Evolutionary conservation across 805 yeast genomes (phyloP), one percentile per base, ranked within the genome.

Genomic region (Suhomyces kilbournensis): DNA sequence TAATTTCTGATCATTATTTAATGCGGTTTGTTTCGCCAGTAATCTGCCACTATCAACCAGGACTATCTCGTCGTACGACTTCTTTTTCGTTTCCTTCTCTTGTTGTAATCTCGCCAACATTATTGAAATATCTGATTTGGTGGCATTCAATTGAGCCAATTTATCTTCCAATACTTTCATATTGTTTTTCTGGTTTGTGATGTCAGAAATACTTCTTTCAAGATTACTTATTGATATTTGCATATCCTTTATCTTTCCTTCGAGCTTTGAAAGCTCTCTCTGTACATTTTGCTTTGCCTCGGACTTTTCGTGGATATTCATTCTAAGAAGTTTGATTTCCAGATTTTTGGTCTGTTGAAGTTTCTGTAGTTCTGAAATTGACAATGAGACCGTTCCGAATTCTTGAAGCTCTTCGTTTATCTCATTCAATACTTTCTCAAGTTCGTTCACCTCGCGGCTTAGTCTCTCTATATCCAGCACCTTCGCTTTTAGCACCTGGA

Each of bases 171-270:
- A 62, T 15, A 74, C 80, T 2, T 60, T 59, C 6, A 82, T 68
- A 3, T 73, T 60, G 22, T 61, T 69, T 50, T 70, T 67, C 49
- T 80, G 60, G 49, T 70, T 74, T 19, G 68, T 68, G 34, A 76
- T 71, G 52, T 83, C 86, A 45, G 75, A 63, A 28, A 82, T 68
- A 4, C 82, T 68, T 46, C 71, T 74, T 59, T 85, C 88, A 51
- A 82, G 63, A 44, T 78, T 75, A 56, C 82, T 80, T 23, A 88
- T 78, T 2, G 62, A 59, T 44, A 86, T 64, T 58, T 75, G 73
- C 49, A 77, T 75, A 57, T 84, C 88, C 53, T 83, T 82, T 12
- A 84, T 66, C 34, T 67, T 66, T 32, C 70, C 75, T 53, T 85
- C 86, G 20, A 83, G 56, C 12, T 72, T 66, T 7, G 72, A 69